Base-by-base conservation (phyloP, 768 basidiomycete genomes). In the Pulveroboletus sp. region DNA sequence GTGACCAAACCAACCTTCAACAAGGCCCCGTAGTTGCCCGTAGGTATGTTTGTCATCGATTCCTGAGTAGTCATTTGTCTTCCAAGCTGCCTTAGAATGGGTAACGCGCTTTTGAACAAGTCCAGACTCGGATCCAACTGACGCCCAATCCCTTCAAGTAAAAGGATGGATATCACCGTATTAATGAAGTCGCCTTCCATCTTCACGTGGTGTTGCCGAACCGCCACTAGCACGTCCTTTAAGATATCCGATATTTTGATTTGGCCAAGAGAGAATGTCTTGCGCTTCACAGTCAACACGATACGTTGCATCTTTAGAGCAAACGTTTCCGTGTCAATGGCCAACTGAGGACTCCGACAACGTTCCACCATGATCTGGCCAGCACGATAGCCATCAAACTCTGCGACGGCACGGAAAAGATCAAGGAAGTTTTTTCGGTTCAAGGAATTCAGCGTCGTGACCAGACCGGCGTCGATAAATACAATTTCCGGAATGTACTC, bases 121-220 rank as follows among this genome's bases (percentile, higher is more conserved):
- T 99, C 96, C 69, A 98, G 71, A 11, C 77, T 76, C 2, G 96
- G 94, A 69, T 99, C 93, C 55, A 99, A 67, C 71, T 88, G 93
- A 51, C 95, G 73, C 18, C 96, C 96, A 57, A 99, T 97, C 1
- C 96, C 96, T 69, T 99, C 96, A 47, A 99, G 73, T 36, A 99
- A 68, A 47, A 99, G 70, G 49, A 97, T 92, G 9, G 89, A 90
- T 51, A 99, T 87, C 52, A 99, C 93, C 0, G 96, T 98, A 69
- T 99, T 99, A 64, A 98, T 84, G 64, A 99, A 99, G 67, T 98
- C 96, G 13, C 86, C 93, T 71, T 99, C 95, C 84, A 99, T 89
- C 74, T 92, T 97, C 56, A 98, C 96, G 63, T 96, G 95, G 67
- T 97, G 94, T 57, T 80, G 76, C 50, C 93, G 75, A 4, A 99